Evolutionary conservation across 2,329 filamentous ascomycete genomes (phyloP), one percentile per base, ranked within the genome.

Genomic region (Ceratocystiopsis minuta): DNA sequence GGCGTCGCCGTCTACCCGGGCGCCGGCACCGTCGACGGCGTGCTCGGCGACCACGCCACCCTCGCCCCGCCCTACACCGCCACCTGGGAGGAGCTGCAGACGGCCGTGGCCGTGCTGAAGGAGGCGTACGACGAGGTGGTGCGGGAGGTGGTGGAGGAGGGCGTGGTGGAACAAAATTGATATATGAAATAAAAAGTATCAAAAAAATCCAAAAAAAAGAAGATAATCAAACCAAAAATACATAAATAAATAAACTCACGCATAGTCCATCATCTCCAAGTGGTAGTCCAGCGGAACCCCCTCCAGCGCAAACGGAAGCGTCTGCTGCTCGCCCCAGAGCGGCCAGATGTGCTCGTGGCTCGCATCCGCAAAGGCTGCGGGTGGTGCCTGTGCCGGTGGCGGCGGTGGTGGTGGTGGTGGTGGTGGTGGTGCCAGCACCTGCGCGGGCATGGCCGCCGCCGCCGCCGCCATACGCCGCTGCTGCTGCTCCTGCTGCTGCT

Each of bases 41-140:
- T 67, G 1, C 55, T 55, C 2, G 79, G 80, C 6, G 80, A 87
- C 51, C 78, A 84, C 55, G 62, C 83, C 32, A 62, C 85, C 16
- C 52, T 86, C 15, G 71, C 78, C 1, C 81, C 81, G 6, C 67
- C 80, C 0, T 83, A 74, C 56, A 82, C 70, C 36, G 39, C 39
- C 2, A 64, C 78, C 17, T 72, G 66, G 1, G 58, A 59, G 36
- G 62, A 63, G 13, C 71, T 79, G 28, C 59, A 80, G 40, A 63
- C 70, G 40, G 54, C 58, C 24, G 68, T 80, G 38, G 72, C 72
- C 2, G 57, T 64, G 14, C 61, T 59, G 0, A 59, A 72, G 3
- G 58, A 54, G 6, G 57, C 52, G 14, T 41, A 41, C 16, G 39
- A 41, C 16, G 39, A 36, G 4, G 34, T 35, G 15, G 11, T 35